A percentile compares a stretch with the other conserved stretches of the same genome.
phyloP scores from a whole-genome alignment of 2,329 filamentous ascomycete genomes.

The Orbilia javanica region DNA sequence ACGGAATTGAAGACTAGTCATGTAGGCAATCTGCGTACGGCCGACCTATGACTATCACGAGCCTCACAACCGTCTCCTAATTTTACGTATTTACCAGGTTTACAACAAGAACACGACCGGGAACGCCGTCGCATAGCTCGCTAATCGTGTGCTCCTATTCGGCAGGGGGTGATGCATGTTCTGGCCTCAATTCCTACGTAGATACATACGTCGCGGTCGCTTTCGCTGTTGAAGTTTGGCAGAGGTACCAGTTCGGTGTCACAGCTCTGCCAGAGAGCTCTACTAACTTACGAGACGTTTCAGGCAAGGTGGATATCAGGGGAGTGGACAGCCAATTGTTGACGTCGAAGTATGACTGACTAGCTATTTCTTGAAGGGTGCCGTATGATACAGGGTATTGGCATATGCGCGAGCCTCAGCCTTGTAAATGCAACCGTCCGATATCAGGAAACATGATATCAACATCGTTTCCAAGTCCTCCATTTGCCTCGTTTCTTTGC shows the following conservation, averaged over 20 bases:
- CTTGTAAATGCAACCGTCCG: background rate
- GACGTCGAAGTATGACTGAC: background rate
- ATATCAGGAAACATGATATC: slow-evolving; percentile 13
- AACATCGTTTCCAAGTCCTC: background rate
- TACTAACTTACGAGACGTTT: background rate
- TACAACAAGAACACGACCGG: background rate
- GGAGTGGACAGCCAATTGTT: background rate
- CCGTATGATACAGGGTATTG: slow-evolving; percentile 11
- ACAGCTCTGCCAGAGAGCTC: background rate
- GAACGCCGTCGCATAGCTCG: slow-evolving; percentile 14
- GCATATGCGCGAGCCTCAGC: background rate
- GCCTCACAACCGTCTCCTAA: background rate
- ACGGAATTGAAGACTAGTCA: background rate
- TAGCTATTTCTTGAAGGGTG: background rate
- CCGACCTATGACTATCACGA: background rate
- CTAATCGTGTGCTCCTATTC: background rate
- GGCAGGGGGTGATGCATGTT: background rate
- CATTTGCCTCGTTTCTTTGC: background rate
- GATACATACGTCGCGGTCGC: background rate
- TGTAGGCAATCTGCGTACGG: background rate
- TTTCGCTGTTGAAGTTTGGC: background rate
- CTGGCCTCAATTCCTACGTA: background rate
- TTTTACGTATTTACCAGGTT: background rate
- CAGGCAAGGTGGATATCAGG: background rate
- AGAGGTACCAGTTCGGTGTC: slow-evolving; percentile 8